A percentile compares a stretch with the other conserved stretches of the same genome.
Evolutionary conservation across 2,329 filamentous ascomycete species (phyloP).

Genomic region (Aphanoascus verrucosus): DNA sequence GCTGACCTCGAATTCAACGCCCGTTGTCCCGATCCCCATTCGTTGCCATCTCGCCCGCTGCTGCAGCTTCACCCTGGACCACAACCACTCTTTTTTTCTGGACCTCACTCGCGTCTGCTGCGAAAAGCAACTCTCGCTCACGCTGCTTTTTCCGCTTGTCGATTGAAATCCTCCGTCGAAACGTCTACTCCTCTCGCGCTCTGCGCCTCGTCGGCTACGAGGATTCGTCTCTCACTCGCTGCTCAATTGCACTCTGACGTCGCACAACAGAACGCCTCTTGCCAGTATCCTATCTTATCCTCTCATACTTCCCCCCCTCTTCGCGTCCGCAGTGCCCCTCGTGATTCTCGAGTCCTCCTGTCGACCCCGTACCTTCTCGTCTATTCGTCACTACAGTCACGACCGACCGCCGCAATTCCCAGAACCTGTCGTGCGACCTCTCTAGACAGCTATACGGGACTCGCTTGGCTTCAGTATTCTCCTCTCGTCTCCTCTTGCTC

Average conservation of each 20-base stretch:
- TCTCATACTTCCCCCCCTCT: neutral
- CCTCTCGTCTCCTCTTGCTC: neutral
- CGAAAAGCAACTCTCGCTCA: neutral
- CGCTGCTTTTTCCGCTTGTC: neutral
- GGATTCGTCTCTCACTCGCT: constrained; percentile 1
- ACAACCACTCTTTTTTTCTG: neutral
- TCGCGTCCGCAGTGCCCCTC: neutral
- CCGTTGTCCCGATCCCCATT: neutral
- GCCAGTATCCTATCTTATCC: constrained; percentile 10
- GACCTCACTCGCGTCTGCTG: neutral
- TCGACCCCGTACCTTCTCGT: neutral
- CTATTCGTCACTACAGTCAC: constrained; percentile 8
- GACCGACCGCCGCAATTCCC: neutral
- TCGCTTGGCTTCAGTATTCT: neutral
- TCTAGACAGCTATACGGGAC: neutral
- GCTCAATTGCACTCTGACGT: neutral
- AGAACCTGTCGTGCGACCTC: constrained; percentile 4
- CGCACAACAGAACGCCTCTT: constrained; percentile 12
- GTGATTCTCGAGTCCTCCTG: constrained; percentile 1
- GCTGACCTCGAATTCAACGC: neutral
- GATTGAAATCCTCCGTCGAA: neutral
- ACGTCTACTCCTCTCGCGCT: neutral
- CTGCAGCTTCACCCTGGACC: constrained; percentile 3
- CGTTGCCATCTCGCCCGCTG: constrained; percentile 1
- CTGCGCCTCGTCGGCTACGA: constrained; percentile 3